Evolutionary conservation across 2,329 filamentous ascomycete species (phyloP).

Genomic region (Pseudovirgaria hyperparasitica): DNA sequence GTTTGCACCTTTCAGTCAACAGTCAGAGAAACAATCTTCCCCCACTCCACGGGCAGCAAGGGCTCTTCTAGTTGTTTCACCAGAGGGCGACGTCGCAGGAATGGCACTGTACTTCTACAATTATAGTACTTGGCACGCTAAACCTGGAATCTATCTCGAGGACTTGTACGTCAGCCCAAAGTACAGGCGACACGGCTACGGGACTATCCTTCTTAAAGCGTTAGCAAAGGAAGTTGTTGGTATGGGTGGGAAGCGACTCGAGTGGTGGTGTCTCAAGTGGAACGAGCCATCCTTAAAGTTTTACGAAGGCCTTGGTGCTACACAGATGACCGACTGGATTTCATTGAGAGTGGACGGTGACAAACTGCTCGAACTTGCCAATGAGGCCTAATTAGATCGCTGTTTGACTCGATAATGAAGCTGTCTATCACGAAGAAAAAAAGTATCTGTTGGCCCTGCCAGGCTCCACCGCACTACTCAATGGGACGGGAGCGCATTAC

Average conservation of each 20-base stretch:
- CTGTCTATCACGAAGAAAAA: too few species aligned
- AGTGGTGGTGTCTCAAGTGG: slow-evolving; percentile 90
- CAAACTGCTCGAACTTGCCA: too few species aligned
- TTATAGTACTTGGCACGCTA: slow-evolving; percentile 86
- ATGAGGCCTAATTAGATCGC: too few species aligned
- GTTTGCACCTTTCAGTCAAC: slow-evolving; percentile 44
- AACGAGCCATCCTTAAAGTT: slow-evolving; percentile 84
- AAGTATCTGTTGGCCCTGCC: too few species aligned
- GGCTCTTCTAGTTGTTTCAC: slow-evolving; percentile 49
- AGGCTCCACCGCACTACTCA: too few species aligned
- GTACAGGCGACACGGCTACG: slow-evolving; percentile 67
- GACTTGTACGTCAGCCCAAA: slow-evolving; percentile 71
- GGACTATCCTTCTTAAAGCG: slow-evolving; percentile 58
- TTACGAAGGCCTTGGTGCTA: slow-evolving; percentile 54
- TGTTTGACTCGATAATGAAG: too few species aligned
- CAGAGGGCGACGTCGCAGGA: slow-evolving; percentile 41
- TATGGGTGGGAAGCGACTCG: slow-evolving; percentile 62
- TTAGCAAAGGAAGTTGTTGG: slow-evolving; percentile 68
- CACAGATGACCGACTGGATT: slow-evolving; percentile 57
- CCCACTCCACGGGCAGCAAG: slow-evolving; percentile 55
- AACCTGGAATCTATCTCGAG: slow-evolving; percentile 82
- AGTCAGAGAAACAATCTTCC: slow-evolving; percentile 1
- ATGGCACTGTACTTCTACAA: slow-evolving; percentile 94
- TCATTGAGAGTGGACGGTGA: slow-evolving; percentile 63
- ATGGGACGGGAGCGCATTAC: too few species aligned